A percentile compares a stretch with the other conserved stretches of the same genome.
phyloP scores from a whole-genome alignment of 192 early-diverging fungal species.

The Pilobolus umbonatus region DNA sequence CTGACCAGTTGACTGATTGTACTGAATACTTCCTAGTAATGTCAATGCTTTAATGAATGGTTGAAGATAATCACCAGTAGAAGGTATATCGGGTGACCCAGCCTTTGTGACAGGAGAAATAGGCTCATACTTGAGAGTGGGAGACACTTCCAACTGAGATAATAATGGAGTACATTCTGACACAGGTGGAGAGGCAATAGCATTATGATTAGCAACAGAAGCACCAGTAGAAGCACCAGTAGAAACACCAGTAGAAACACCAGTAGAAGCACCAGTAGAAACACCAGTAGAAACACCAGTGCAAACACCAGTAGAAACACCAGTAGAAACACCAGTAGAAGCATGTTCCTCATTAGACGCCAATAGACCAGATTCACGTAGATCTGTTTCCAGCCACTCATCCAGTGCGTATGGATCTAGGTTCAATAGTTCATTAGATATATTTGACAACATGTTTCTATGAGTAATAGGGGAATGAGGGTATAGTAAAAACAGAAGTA shows the following conservation, averaged over 20 bases:
- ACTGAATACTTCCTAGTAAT: neutral
- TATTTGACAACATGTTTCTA: too few relatives aligned
- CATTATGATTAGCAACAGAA: neutral
- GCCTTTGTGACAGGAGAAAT: conserved; percentile 8
- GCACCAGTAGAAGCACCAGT: neutral
- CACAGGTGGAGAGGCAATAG: conserved; percentile 6
- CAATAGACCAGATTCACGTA: conserved; percentile 30
- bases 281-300: neutral
- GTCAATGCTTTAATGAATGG: conserved; percentile 12
- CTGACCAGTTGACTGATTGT: neutral
- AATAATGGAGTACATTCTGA: conserved; percentile 5
- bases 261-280: neutral
- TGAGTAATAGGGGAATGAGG: too few relatives aligned
- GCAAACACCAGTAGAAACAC: neutral
- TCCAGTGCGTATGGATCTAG: conserved; percentile 27
- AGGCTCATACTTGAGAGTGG: conserved; percentile 6
- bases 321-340: neutral
- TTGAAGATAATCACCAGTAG: too few relatives aligned
- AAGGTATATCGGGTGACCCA: neutral
- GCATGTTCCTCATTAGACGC: neutral
- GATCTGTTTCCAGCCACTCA: conserved; percentile 31
- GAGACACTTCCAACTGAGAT: conserved; percentile 1
- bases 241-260: neutral
- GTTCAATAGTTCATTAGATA: conserved; percentile 2
- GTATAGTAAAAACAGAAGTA: too few relatives aligned